phyloP scores from a whole-genome alignment of 2,329 filamentous ascomycete species.

The Stagonosporopsis vannaccii region DNA sequence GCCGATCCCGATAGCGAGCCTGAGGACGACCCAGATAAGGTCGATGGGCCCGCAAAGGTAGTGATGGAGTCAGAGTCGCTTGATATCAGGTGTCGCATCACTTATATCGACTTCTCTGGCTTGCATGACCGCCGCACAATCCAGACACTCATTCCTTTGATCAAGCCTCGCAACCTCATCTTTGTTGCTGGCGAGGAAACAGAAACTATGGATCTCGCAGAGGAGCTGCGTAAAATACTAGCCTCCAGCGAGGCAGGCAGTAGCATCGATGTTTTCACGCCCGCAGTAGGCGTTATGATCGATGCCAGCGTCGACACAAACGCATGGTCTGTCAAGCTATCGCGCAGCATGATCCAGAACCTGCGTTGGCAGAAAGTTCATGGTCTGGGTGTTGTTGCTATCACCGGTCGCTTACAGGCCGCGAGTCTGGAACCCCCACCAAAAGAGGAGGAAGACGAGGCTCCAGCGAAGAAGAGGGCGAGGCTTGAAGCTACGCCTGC shows the following conservation, averaged over 20 bases:
- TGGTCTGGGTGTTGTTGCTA: conserved; percentile 87
- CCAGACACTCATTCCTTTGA: conserved; percentile 92
- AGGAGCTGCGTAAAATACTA: conserved; percentile 76
- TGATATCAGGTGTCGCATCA: conserved; percentile 75
- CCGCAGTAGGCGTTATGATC: conserved; percentile 73
- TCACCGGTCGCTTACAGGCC: conserved; percentile 76
- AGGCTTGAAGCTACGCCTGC: conserved; percentile 50
- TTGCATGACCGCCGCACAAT: conserved; percentile 92
- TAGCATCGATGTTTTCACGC: conserved; percentile 77
- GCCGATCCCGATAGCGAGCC: conserved; percentile 56
- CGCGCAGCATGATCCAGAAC: conserved; percentile 81
- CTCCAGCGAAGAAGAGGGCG: conserved; percentile 61
- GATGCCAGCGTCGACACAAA: conserved; percentile 98
- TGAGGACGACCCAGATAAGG: conserved; percentile 61
- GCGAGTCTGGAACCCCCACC: conserved; percentile 50
- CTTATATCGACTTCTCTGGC: conserved; percentile 90
- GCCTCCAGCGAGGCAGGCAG: conserved; percentile 53
- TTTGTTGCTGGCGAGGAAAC: conserved; percentile 81
- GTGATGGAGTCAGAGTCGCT: conserved; percentile 70
- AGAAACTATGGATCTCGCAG: conserved; percentile 77
- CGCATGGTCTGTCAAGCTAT: conserved; percentile 93
- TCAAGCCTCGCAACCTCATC: conserved; percentile 92
- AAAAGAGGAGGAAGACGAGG: conserved; percentile 50
- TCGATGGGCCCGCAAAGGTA: conserved; percentile 77
- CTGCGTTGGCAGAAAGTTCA: conserved; percentile 95